These are phyloP conservation scores for Geotrichum restrictum DNA, from an alignment of 1,139 yeast genomes.

Conservation along the genomic window DNA sequence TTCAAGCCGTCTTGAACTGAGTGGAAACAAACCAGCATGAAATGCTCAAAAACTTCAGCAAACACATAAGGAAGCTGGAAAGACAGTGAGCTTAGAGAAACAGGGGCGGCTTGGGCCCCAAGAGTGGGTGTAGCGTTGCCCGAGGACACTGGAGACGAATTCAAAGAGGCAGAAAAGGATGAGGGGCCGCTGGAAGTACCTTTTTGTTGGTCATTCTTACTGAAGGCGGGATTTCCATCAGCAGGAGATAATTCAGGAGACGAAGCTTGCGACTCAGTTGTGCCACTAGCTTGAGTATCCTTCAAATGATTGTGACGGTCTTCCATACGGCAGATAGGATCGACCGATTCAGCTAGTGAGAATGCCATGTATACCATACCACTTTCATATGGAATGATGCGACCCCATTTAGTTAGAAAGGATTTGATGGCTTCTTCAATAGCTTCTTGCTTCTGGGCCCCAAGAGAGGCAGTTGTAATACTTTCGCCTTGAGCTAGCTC, in stretches of 20 bases:
- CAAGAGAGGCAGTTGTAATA: conserved; percentile 10
- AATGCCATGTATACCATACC: conserved; percentile 85
- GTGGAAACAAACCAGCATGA: conserved; percentile 71
- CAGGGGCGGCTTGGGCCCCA: background rate
- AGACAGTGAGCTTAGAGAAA: conserved; percentile 13
- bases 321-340: conserved; percentile 45
- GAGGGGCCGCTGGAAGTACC: background rate
- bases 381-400: conserved; percentile 69
- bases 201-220: too few relatives aligned
- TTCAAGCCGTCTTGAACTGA: conserved; percentile 47
- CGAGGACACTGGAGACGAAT: conserved; percentile 8
- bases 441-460: conserved; percentile 23
- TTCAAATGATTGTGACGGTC: conserved; percentile 2
- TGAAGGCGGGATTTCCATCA: background rate
- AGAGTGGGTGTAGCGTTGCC: conserved; percentile 12
- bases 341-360: conserved; percentile 86
- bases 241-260: conserved; percentile 12
- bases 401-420: conserved; percentile 76
- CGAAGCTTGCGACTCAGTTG: conserved; percentile 10
- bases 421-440: conserved; percentile 59
- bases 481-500: background rate
- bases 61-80: conserved; percentile 32
- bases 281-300: conserved; percentile 1
- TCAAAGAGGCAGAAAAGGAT: background rate
- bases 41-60: conserved; percentile 68